Evolutionary conservation across 805 yeast genomes (phyloP).

Genomic region (Nakazawaea molendinolei): DNA sequence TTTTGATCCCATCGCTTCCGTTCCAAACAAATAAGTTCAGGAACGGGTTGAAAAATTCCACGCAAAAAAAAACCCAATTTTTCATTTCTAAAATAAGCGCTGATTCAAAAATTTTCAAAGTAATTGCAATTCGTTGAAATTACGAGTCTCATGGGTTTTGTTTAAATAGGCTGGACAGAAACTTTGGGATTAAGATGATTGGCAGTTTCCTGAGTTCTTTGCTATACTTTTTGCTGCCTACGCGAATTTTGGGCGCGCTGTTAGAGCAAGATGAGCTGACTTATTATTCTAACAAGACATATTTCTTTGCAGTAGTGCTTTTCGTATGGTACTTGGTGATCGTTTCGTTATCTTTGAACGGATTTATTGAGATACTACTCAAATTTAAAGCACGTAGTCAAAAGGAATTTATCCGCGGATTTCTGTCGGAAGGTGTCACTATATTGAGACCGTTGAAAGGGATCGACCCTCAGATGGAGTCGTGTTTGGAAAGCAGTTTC

Average conservation of each 20-base stretch:
- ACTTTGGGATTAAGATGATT: too few relatives aligned
- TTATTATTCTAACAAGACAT: neutral
- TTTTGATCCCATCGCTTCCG: too few relatives aligned
- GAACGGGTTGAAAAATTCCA: too few relatives aligned
- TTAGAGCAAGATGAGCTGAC: neutral
- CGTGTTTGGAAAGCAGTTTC: conserved; percentile 63
- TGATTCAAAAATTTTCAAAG: too few relatives aligned
- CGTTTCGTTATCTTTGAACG: conserved; percentile 19
- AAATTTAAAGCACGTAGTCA: conserved; percentile 17
- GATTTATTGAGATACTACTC: conserved; percentile 21
- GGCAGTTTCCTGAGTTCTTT: too few relatives aligned
- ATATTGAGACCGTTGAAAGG: conserved; percentile 82
- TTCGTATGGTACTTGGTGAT: conserved; percentile 25
- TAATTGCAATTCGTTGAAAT: too few relatives aligned
- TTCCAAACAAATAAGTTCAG: too few relatives aligned
- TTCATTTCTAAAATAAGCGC: too few relatives aligned
- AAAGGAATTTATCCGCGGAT: conserved; percentile 17
- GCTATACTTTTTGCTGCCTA: too few relatives aligned
- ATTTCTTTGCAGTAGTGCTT: conserved; percentile 3
- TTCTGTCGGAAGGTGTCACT: conserved; percentile 58
- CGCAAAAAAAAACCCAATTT: too few relatives aligned
- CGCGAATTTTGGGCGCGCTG: neutral
- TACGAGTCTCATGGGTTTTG: too few relatives aligned
- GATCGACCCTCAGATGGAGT: conserved; percentile 64
- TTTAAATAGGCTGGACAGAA: too few relatives aligned